A percentile compares a stretch with the other conserved stretches of the same genome.
phyloP scores from a whole-genome alignment of 805 yeast genomes.

The Nakazawaea ambrosiae region DNA sequence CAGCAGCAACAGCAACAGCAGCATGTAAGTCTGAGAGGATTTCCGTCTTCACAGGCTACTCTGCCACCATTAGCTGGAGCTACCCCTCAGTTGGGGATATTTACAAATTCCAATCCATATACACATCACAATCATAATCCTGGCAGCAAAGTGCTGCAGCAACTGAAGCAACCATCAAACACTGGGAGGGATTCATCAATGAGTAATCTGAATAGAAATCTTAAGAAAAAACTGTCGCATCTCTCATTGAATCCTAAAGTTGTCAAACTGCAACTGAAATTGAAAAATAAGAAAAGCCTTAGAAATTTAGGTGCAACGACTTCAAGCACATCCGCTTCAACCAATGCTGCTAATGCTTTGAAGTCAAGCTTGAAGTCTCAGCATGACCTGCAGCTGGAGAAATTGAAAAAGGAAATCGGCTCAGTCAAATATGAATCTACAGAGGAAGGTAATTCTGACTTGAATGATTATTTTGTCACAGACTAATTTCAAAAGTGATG shows the following conservation, averaged over 20 bases:
- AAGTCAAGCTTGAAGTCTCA: too few relatives aligned
- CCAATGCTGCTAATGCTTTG: too few relatives aligned
- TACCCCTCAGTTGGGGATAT: conserved; percentile 2
- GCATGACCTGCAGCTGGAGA: too few relatives aligned
- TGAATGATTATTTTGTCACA: too few relatives aligned
- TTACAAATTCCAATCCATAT: conserved; percentile 1
- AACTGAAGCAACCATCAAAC: not conserved
- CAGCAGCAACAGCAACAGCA: too few relatives aligned
- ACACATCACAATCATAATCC: too few relatives aligned
- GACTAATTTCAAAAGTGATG: too few relatives aligned
- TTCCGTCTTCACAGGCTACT: conserved; percentile 2
- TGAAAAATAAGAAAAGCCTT: not conserved
- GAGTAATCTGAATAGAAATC: not conserved
- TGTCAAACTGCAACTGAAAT: not conserved
- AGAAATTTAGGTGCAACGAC: not conserved
- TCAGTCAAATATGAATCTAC: too few relatives aligned
- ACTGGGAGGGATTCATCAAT: not conserved
- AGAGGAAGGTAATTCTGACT: too few relatives aligned
- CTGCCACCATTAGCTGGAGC: not conserved
- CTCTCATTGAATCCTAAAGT: not conserved
- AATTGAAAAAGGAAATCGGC: too few relatives aligned
- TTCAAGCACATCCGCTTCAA: not conserved
- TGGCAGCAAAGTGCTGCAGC: too few relatives aligned
- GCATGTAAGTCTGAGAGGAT: too few relatives aligned
- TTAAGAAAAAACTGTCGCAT: not conserved